phyloP scores from a whole-genome alignment of 2,329 filamentous ascomycete species.

The Shiraia sp. region DNA sequence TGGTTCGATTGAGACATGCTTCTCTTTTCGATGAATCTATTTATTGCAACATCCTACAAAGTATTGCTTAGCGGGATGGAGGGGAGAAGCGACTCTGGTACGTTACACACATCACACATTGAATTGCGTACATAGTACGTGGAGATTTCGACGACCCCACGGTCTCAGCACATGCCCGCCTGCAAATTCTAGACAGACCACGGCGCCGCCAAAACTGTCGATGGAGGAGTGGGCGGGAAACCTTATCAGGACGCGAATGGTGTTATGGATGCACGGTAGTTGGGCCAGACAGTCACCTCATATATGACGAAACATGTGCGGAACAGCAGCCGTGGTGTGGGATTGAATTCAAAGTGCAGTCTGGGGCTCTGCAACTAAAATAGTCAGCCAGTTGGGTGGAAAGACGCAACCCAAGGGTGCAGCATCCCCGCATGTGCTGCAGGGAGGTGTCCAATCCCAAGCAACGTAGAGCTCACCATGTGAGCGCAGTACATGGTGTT shows the following conservation, averaged over 20 bases:
- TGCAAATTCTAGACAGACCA: background rate
- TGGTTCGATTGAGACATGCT: conserved; percentile 5
- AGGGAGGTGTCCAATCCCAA: background rate
- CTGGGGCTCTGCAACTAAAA: too few relatives aligned
- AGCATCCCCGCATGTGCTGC: background rate
- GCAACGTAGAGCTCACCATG: background rate
- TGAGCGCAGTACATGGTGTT: too few relatives aligned
- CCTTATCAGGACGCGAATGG: too few relatives aligned
- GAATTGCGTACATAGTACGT: conserved; percentile 31
- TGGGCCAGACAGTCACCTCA: too few relatives aligned
- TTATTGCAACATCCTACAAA: conserved; percentile 1
- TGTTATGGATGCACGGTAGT: too few relatives aligned
- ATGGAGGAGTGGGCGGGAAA: conserved; percentile 3
- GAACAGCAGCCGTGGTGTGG: too few relatives aligned
- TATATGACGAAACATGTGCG: too few relatives aligned
- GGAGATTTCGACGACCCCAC: conserved; percentile 16
- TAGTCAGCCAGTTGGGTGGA: conserved; percentile 1
- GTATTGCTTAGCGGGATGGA: conserved; percentile 1
- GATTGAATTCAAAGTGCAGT: too few relatives aligned
- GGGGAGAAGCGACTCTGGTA: conserved; percentile 1
- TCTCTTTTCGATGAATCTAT: conserved; percentile 1
- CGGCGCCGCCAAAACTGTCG: background rate
- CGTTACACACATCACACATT: conserved; percentile 11
- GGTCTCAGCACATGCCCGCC: background rate
- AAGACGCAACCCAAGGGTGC: background rate